A percentile compares a stretch with the other conserved stretches of the same genome.
Conservation (phyloP, 2,329 filamentous ascomycete genomes). For the Aspergillus caelatus region DNA sequence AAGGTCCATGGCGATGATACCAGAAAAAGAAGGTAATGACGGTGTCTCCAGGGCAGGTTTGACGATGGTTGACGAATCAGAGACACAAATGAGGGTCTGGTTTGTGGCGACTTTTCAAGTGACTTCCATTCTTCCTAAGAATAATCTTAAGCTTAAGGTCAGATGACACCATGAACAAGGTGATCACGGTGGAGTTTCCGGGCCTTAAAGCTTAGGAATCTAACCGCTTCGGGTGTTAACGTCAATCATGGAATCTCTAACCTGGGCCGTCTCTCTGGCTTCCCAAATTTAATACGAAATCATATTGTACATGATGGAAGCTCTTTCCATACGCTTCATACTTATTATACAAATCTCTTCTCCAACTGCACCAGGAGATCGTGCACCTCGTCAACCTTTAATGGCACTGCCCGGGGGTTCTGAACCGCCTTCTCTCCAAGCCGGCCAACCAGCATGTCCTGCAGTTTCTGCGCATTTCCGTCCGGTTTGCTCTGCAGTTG, state of each 20-base stretch:
- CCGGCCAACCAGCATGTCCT: slow-evolving; percentile 27
- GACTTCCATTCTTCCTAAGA: background rate
- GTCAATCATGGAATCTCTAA: slow-evolving; percentile 8
- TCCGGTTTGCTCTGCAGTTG: slow-evolving; percentile 47
- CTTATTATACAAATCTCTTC: slow-evolving; percentile 37
- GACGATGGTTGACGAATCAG: background rate
- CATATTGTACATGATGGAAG: background rate
- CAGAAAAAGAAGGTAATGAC: background rate
- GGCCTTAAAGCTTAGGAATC: background rate
- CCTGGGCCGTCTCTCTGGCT: background rate
- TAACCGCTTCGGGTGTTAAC: background rate
- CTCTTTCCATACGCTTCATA: background rate
- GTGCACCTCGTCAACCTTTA: slow-evolving; percentile 42
- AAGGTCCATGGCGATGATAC: background rate
- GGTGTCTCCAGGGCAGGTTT: background rate
- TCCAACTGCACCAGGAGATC: slow-evolving; percentile 40
- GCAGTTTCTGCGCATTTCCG: slow-evolving; percentile 28
- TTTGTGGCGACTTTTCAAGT: background rate
- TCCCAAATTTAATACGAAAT: background rate
- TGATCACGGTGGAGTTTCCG: slow-evolving; percentile 1
- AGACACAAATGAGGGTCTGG: background rate
- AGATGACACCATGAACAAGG: background rate
- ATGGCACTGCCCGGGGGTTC: slow-evolving; percentile 39
- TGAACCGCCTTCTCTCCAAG: slow-evolving; percentile 32
- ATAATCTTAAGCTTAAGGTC: slow-evolving; percentile 6